These are phyloP conservation scores for Xylaria castorea DNA, from an alignment of 495 filamentous ascomycete species.

Conservation along the genomic window DNA sequence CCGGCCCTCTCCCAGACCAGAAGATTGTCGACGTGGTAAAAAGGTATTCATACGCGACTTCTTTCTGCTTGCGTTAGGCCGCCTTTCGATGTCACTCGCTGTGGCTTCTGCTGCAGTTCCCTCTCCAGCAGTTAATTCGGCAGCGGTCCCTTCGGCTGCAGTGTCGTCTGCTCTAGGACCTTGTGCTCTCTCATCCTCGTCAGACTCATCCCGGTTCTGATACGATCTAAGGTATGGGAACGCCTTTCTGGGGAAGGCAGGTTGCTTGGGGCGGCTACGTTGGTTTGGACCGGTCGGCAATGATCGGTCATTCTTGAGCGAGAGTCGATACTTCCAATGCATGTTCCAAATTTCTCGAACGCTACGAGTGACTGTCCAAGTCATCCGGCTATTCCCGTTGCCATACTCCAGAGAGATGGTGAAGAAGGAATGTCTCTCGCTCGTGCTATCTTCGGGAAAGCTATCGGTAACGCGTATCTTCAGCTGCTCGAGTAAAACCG, in stretches of 20 bases:
- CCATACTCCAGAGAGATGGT: conserved; percentile 96
- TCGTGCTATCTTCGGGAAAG: conserved; percentile 62
- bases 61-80: conserved; percentile 59
- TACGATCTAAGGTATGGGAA: conserved; percentile 89
- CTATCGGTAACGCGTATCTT: conserved; percentile 88
- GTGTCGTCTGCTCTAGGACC: conserved; percentile 53
- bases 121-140: conserved; percentile 48
- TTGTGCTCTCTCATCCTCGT: conserved; percentile 77
- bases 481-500: conserved; percentile 92
- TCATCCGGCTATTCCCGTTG: conserved; percentile 93
- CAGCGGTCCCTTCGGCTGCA: conserved; percentile 56
- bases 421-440: conserved; percentile 85
- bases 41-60: conserved; percentile 67
- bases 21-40: conserved; percentile 57
- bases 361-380: conserved; percentile 89
- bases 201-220: conserved; percentile 78
- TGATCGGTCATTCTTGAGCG: conserved; percentile 80
- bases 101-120: conserved; percentile 49
- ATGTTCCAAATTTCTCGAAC: conserved; percentile 91
- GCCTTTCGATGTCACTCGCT: conserved; percentile 48
- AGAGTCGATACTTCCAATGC: conserved; percentile 89
- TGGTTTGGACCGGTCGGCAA: conserved; percentile 52
- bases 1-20: conserved; percentile 43
- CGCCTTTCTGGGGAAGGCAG: conserved; percentile 86
- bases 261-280: conserved; percentile 70